Conservation (phyloP, 2,329 filamentous ascomycete species). For the Ophiostoma tasmaniense region DNA sequence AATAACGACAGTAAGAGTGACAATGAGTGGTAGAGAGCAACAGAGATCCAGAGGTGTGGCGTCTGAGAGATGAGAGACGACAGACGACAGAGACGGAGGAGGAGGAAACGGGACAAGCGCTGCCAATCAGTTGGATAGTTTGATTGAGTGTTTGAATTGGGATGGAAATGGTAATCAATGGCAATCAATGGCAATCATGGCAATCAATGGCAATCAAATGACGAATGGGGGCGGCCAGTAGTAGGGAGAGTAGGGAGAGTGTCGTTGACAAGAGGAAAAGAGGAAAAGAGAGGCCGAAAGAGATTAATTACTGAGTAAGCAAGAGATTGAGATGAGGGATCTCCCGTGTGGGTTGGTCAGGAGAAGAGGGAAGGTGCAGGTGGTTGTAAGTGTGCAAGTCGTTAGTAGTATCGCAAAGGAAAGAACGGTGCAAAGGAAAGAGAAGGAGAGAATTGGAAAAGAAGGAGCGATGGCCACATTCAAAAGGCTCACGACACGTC, state of each 20-base stretch:
- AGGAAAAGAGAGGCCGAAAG: neutral
- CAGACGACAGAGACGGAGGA: neutral
- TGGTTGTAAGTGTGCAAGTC: neutral
- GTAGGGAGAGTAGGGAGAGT: neutral
- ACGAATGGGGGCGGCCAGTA: neutral
- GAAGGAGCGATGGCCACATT: neutral
- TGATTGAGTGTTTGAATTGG: neutral
- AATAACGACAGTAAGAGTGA: neutral
- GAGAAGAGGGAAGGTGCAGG: neutral
- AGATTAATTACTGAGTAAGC: no score
- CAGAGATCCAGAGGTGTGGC: neutral
- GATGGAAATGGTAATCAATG: neutral
- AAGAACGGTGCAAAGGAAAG: neutral
- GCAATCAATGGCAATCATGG: neutral
- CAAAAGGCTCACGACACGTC: slow-evolving; percentile 2
- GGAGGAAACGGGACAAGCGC: slow-evolving; percentile 11
- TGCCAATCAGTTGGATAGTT: slow-evolving; percentile 14
- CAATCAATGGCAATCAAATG: neutral
- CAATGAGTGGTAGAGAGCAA: neutral
- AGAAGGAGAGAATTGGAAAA: neutral
- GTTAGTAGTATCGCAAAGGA: no score
- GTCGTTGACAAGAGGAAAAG: neutral
- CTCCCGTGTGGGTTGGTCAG: neutral
- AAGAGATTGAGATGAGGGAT: slow-evolving; percentile 1
- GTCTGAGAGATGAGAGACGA: neutral